Conservation (phyloP, 1,284 basidiomycete species). For the Cystobasidium slooffiae region DNA sequence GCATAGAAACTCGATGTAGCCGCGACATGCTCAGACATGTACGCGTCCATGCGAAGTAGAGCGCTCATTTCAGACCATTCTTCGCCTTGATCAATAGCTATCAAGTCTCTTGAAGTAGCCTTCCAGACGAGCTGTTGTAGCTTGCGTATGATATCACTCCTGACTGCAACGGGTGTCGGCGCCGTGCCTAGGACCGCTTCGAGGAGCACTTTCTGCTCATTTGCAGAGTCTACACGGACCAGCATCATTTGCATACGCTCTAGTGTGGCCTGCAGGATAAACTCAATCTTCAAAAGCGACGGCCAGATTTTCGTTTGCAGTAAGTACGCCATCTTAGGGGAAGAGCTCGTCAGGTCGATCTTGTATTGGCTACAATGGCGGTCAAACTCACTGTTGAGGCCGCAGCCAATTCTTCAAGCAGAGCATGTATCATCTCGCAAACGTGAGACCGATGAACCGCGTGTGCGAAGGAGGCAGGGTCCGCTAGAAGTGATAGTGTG, state of each 20-base stretch:
- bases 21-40: neutral
- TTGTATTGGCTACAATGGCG: too few species aligned
- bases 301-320: constrained; percentile 22
- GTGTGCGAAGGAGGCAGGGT: too few species aligned
- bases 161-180: neutral
- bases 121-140: neutral
- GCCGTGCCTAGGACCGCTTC: neutral
- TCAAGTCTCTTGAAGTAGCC: neutral
- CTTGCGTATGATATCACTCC: neutral
- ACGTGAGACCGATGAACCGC: too few species aligned
- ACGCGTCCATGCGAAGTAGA: neutral
- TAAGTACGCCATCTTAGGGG: too few species aligned
- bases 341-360: too few species aligned
- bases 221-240: neutral
- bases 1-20: neutral
- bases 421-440: too few species aligned
- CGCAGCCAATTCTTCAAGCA: too few species aligned
- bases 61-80: neutral
- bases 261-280: neutral
- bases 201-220: neutral
- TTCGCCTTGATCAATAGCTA: constrained; percentile 14
- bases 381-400: too few species aligned
- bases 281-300: neutral
- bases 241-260: neutral
- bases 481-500: too few species aligned